Evolutionary conservation across 1,284 basidiomycete species (phyloP), one percentile per base, ranked within the genome.

Genomic region (Moesziomyces sp.): DNA sequence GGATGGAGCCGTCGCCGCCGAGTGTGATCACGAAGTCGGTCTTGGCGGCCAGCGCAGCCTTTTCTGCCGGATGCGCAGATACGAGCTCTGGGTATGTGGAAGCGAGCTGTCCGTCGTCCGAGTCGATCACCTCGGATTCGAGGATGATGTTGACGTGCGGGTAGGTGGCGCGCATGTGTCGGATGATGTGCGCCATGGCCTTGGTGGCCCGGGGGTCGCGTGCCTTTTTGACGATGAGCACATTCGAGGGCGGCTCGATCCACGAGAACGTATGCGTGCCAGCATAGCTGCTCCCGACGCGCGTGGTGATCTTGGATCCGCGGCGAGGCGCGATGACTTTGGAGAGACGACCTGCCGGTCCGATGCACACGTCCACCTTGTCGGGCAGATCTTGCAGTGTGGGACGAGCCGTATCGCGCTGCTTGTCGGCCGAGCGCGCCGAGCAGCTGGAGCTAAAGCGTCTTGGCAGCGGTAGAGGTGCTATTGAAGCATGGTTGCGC

Each of bases 1-100:
- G 88, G 51, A 98, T 95, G 2, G 96, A 97, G 3, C 95, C 95
- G 82, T 98, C 95, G 24, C 95, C 95, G 51, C 95, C 95, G 1
- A 98, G 85, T 0, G 95, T 97, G 34, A 98, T 89, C 16, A 97
- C 91, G 9, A 98, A 87, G 83, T 96, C 93, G 5, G 71, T 76
- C 76, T 83, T 83, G 30, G 55, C 46, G 7, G 67, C 65, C 21
- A 84, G 51, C 11, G 62, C 3, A 2, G n/a, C 7, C 42, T 74
- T 67, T 14, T 79, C 66, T 4, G 16, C 28, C 0, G 52, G 26
- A 24, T 58, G 48, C 3, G 72, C 67, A 16, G 66, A 53, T 1
- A 74, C 38, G 14, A 74, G 67, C 28, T 74, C 55, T 6, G 72
- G 62, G 16, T 57, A 63, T 4, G 48, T 44, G 6, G 35, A 53